Conservation (phyloP, 2,329 filamentous ascomycete species). For the Pseudocercospora macadamiae region DNA sequence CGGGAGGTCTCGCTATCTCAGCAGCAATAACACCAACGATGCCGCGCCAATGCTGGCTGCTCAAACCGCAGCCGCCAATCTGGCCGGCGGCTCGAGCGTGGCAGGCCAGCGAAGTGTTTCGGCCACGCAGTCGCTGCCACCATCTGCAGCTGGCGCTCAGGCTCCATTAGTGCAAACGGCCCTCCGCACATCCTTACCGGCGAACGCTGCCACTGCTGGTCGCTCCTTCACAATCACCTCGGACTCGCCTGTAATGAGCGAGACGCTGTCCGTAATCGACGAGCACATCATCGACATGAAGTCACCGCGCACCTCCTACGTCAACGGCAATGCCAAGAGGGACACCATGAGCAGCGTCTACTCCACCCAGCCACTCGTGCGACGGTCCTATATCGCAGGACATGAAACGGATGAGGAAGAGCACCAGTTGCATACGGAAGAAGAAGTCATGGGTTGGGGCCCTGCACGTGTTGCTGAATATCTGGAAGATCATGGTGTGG, state of each 20-base stretch:
- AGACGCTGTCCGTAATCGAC: constrained; percentile 93
- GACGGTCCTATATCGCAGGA: constrained; percentile 88
- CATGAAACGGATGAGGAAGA: constrained; percentile 96
- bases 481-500: constrained; percentile 80
- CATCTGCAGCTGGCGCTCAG: constrained; percentile 14
- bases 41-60: constrained; percentile 21
- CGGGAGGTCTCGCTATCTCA: constrained; percentile 23
- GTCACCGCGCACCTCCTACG: constrained; percentile 53
- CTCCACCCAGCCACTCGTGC: constrained; percentile 70
- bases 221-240: constrained; percentile 28
- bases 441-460: constrained; percentile 79
- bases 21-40: constrained; percentile 24
- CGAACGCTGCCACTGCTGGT: constrained; percentile 11
- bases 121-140: constrained; percentile 18
- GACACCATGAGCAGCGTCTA: constrained; percentile 75
- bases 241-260: constrained; percentile 76
- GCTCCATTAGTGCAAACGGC: constrained; percentile 24
- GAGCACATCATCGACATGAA: constrained; percentile 92
- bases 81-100: constrained; percentile 14
- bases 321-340: constrained; percentile 45
- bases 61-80: constrained; percentile 20
- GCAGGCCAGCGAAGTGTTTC: constrained; percentile 12
- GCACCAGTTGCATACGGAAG: constrained; percentile 66
- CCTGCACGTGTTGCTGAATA: constrained; percentile 85
- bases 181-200: constrained; percentile 29